A percentile compares a stretch with the other conserved stretches of the same genome.
phyloP scores from a whole-genome alignment of 768 basidiomycete species.

The Mycena haematopus region DNA sequence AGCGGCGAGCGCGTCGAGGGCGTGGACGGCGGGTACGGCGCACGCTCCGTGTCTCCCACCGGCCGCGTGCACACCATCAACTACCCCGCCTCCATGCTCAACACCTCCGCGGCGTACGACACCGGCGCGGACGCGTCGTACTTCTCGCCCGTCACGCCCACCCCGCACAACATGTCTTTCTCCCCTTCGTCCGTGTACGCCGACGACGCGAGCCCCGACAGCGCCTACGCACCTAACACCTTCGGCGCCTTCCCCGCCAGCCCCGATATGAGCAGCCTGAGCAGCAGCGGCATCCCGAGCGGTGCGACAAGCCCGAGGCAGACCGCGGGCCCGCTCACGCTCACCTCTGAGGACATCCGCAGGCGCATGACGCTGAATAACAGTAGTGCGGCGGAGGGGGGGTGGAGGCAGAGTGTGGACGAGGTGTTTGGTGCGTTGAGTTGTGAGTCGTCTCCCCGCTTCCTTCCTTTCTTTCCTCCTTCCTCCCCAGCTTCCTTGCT shows the following conservation, averaged over 20 bases:
- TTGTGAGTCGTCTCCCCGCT: background rate
- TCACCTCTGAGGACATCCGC: no score
- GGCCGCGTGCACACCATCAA: no score
- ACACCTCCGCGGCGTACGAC: no score
- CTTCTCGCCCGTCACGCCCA: conserved; percentile 19
- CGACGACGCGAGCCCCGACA: no score
- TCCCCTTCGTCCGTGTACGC: no score
- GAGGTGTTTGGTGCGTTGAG: background rate
- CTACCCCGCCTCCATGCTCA: no score
- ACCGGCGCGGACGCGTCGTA: background rate
- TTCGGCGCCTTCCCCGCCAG: background rate
- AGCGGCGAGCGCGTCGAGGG: no score
- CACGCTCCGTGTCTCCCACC: background rate
- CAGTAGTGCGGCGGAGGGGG: background rate
- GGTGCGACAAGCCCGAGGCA: conserved; percentile 14
- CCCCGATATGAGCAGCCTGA: background rate
- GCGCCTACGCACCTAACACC: no score
- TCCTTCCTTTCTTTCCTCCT: background rate
- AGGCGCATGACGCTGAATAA: no score
- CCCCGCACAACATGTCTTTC: no score
- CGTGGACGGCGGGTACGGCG: no score
- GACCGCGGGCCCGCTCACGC: conserved; percentile 35
- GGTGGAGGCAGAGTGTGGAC: background rate
- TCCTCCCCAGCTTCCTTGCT: no score
- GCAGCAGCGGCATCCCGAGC: background rate